phyloP scores from a whole-genome alignment of 148 eudicot genomes.

The Chenopodium berlandieri region DNA sequence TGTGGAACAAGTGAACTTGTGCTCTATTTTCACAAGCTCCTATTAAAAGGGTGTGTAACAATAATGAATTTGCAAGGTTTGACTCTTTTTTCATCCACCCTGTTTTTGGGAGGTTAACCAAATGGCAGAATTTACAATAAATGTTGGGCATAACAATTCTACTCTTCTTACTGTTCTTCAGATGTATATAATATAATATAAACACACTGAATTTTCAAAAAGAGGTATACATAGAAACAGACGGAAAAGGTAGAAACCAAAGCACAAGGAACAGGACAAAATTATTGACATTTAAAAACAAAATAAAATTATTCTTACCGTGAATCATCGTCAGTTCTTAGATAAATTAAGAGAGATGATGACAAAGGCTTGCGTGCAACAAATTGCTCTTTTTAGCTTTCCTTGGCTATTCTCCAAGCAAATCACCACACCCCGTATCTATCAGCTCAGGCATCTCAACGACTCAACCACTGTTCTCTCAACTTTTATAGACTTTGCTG shows the following conservation, averaged over 20 bases:
- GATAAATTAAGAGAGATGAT: constrained; percentile 46
- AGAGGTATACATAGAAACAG: not conserved
- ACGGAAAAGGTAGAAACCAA: not conserved
- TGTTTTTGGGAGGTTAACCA: not conserved
- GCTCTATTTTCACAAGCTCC: not conserved
- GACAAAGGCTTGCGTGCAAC: constrained; percentile 29
- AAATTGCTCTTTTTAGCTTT: constrained; percentile 37
- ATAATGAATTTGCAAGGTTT: not conserved
- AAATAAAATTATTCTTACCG: constrained; percentile 42
- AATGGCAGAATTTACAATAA: not conserved
- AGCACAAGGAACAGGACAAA: not conserved
- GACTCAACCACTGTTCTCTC: constrained; percentile 41
- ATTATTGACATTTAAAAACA: not conserved
- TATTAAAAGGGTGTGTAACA: not conserved
- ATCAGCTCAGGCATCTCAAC: constrained; percentile 82
- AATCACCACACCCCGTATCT: constrained; percentile 67
- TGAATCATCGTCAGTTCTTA: constrained; percentile 64
- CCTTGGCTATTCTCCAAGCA: constrained; percentile 44
- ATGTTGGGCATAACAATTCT: not conserved
- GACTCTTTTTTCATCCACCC: not conserved
- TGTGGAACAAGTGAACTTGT: not conserved
- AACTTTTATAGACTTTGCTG: constrained; percentile 39
- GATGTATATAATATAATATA: not conserved
- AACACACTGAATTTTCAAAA: constrained; percentile 6
- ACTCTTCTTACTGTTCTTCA: not conserved